phyloP scores from a whole-genome alignment of 2,329 filamentous ascomycete genomes.

The Diaporthe velutina region DNA sequence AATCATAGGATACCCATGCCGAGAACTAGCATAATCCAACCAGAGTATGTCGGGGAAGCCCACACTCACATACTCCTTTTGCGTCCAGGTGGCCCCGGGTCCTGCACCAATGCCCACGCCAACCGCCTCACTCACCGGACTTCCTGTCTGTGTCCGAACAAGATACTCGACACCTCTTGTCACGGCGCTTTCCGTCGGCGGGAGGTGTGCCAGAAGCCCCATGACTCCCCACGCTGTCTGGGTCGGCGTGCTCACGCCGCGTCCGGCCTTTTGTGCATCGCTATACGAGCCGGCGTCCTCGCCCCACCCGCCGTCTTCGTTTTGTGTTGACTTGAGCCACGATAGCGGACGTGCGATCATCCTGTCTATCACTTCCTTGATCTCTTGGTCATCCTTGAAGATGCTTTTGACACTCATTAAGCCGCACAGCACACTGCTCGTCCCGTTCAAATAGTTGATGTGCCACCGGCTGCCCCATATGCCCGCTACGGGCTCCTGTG shows the following conservation, averaged over 20 bases:
- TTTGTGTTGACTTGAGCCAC: not conserved
- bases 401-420: slow-evolving; percentile 1
- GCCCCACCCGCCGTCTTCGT: not conserved
- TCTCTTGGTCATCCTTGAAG: not conserved
- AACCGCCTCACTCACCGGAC: not conserved
- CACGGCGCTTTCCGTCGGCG: not conserved
- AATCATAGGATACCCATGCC: slow-evolving; percentile 23
- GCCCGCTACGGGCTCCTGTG: slow-evolving; percentile 45
- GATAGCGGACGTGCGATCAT: slow-evolving; percentile 16
- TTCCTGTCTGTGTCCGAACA: slow-evolving; percentile 14
- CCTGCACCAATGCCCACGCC: not conserved
- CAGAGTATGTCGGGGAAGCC: slow-evolving; percentile 16
- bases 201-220: not conserved
- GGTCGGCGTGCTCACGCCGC: not conserved
- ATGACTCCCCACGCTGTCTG: not conserved
- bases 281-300: not conserved
- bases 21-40: slow-evolving; percentile 9
- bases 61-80: slow-evolving; percentile 7
- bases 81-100: not conserved
- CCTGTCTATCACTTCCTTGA: not conserved
- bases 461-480: slow-evolving; percentile 52
- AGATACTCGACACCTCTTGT: not conserved
- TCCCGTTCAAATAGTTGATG: slow-evolving; percentile 51
- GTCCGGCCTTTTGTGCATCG: slow-evolving; percentile 14
- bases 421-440: slow-evolving; percentile 41